Percentiles rank a stretch among this genome's conserved stretches.
Evolutionary conservation across 176 grass and related monocot species (phyloP).

Genomic region (Bonia amplexicaulis): DNA sequence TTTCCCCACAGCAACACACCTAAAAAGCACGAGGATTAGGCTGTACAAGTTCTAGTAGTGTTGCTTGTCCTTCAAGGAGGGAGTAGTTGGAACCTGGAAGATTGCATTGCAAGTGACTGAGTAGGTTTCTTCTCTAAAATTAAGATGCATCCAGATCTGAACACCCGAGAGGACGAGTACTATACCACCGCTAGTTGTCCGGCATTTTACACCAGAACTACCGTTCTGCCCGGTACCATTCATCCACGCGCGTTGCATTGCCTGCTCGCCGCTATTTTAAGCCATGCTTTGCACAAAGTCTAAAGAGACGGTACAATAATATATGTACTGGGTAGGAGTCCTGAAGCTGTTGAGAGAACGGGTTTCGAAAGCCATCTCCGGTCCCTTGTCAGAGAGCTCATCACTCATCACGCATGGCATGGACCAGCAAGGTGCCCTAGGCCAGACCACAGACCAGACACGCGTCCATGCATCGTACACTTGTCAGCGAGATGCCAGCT

Average conservation of each 20-base stretch:
- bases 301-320: not conserved
- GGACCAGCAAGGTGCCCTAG: not conserved
- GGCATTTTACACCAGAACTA: not conserved
- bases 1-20: constrained; percentile 17
- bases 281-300: not conserved
- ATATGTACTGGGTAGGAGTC: not conserved
- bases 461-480: constrained; percentile 1
- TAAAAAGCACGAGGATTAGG: constrained; percentile 21
- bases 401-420: not conserved
- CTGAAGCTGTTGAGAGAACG: not conserved
- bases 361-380: constrained; percentile 2
- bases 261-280: constrained; percentile 1
- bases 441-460: not conserved
- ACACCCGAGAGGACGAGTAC: not conserved
- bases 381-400: not conserved
- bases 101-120: constrained; percentile 5
- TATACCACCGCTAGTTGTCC: not conserved
- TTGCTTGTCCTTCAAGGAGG: not conserved
- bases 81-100: not conserved
- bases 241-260: not conserved
- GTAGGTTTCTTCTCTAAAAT: not conserved
- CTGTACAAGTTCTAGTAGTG: not conserved
- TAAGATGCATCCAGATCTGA: not conserved
- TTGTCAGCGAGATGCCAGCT: not conserved
- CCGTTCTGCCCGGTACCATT: no score